Base-by-base conservation (phyloP, 129 eudicot species). In the Helichrysum umbraculigerum region DNA sequence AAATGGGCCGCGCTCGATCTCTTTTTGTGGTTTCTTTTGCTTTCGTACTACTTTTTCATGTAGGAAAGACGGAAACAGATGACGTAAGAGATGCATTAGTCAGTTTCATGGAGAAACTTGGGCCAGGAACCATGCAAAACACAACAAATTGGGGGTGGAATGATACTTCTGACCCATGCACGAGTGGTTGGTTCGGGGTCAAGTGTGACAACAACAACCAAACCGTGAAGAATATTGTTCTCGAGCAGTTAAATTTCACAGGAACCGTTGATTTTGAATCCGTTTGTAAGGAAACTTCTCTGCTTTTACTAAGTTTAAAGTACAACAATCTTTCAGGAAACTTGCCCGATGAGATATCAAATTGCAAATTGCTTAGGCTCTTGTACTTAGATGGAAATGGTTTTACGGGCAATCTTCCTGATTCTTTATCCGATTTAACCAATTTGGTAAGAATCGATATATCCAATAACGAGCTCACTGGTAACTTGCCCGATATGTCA, bases 401-500 rank as follows among this genome's bases (percentile, higher is more conserved):
- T 3, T 81, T 91, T 47, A 80, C 88, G 2, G 89, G 94, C 9
- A 71, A 61, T 32, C 74, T 91, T 54, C 97, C 97, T 1, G 60
- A 12, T 12, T 82, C 91, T 15, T 66, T 91, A 4, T n/a, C 79
- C 10, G 57, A 71, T 66, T 67, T 91, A 41, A 63, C 83, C 33
- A 70, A 83, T 67, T 62, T 91, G 84, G 81, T 82, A 82, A 79
- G 90, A 76, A 20, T 91, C 59, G 84, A 71, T 71, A 66, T 91
- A 51, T 88, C 94, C 1, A 64, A 81, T 82, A 91, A 91, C 10
- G 81, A 61, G 17, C 81, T 91, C 72, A 83, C 83, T 1, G 95
- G 90, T 28, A 59, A 78, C 39, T 59, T 91, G 21, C 97, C 95
- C n/a, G 88, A 88, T 39, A 42, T 91, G 85, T 85, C 97, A 12